Base-by-base conservation (phyloP, 192 early-diverging fungal species). In the Coemansia sp. region DNA sequence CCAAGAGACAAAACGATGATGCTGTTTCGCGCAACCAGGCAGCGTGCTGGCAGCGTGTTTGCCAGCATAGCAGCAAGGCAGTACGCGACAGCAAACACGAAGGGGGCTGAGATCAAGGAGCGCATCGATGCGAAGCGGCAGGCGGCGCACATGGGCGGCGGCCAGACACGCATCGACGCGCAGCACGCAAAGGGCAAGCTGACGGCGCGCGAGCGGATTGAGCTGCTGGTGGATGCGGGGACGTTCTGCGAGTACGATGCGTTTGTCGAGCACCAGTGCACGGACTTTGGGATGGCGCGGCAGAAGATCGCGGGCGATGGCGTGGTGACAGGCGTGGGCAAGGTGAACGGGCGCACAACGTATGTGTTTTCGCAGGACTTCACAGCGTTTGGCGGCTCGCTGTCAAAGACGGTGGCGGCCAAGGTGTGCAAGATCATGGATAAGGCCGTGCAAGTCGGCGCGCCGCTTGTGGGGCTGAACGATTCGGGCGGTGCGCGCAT, bases 401-500 rank as follows among this genome's bases (percentile, higher is more conserved):
- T 98, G 64, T 94, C 92, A 30, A 88, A 89, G 62, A 93, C 88
- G 33, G 92, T 97, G 76, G 94, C 96, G 2, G 85, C 88, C 62
- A 98, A 98, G 80, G 92, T 98, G 51, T 91, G 92, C 83, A 97
- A 95, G 81, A 81, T 93, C 65, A 93, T 98, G 92, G 95, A 98
- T 73, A 89, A 92, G 69, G 96, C 96, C 15, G 75, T 98, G 71
- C 72, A 91, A 41, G 94, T 93, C 14, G 93, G 95, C 21, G 94
- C 94, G n/a, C 96, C 96, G 6, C 90, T 98, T 20, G 90, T 98
- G 51, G 96, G 96, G 1, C 76, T 98, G 24, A 95, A 98, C 70
- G 96, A 98, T 82, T 97, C 95, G 62, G 96, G 96, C 49, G 96
- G 96, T 68, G 96, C 96, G 20, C 89, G 96, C 71, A 98, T 98